A percentile compares a stretch with the other conserved stretches of the same genome.
Evolutionary conservation across 2,329 filamentous ascomycete species (phyloP).

Genomic region (Venturia oleaginea): DNA sequence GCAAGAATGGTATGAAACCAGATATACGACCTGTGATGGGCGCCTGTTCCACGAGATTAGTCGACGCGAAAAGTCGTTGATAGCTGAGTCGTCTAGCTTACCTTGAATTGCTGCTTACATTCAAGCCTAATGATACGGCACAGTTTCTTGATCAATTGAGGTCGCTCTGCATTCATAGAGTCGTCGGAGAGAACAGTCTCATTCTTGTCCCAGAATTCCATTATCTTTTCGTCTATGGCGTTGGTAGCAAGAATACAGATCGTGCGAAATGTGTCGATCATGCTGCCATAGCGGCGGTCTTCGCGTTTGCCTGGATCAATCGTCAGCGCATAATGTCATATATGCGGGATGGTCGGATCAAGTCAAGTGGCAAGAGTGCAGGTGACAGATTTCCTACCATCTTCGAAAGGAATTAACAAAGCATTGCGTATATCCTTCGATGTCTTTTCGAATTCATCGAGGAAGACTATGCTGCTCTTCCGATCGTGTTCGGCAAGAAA

Average conservation of each 20-base stretch:
- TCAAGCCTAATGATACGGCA: constrained; percentile 19
- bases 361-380: no score
- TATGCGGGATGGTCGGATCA: constrained; percentile 7
- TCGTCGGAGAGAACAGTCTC: constrained; percentile 18
- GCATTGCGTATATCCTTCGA: constrained; percentile 31
- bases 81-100: constrained; percentile 17
- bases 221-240: constrained; percentile 31
- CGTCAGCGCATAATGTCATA: not conserved
- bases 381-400: constrained; percentile 23
- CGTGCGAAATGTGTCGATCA: constrained; percentile 17
- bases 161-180: constrained; percentile 10
- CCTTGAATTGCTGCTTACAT: constrained; percentile 20
- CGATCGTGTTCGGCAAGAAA: constrained; percentile 33
- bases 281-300: constrained; percentile 27
- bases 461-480: constrained; percentile 35
- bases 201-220: constrained; percentile 29
- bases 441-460: constrained; percentile 46
- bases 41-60: constrained; percentile 26
- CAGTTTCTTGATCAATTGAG: constrained; percentile 18
- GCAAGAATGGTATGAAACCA: constrained; percentile 35
- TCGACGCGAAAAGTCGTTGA: not conserved
- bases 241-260: constrained; percentile 45
- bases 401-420: constrained; percentile 37
- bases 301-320: constrained; percentile 26
- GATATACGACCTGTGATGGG: constrained; percentile 35